These are phyloP conservation scores for Tetracladium marchalianum DNA, from an alignment of 495 filamentous ascomycete species.

Conservation along the genomic window DNA sequence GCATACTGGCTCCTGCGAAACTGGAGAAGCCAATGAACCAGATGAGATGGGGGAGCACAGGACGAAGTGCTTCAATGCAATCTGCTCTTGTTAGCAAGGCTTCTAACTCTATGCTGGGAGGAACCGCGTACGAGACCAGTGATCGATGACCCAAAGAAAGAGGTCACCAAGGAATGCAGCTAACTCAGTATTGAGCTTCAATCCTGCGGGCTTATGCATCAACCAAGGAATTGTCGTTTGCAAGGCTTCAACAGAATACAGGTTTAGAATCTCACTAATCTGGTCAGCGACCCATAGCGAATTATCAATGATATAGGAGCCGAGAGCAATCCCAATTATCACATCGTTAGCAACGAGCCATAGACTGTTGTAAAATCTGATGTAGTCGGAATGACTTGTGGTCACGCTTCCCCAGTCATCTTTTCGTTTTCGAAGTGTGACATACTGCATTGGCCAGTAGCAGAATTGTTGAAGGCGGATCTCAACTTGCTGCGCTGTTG, in stretches of 20 bases:
- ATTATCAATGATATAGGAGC: constrained; percentile 96
- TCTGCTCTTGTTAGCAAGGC: constrained; percentile 33
- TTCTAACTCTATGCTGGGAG: background rate
- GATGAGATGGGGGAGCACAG: constrained; percentile 74
- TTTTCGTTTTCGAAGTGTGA: constrained; percentile 78
- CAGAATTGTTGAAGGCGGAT: constrained; percentile 97
- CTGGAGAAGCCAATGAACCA: constrained; percentile 91
- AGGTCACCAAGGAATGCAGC: constrained; percentile 88
- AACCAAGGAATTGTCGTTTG: constrained; percentile 89
- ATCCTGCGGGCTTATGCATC: constrained; percentile 93
- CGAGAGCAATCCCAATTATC: constrained; percentile 94
- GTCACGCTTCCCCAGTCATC: constrained; percentile 94
- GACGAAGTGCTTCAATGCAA: constrained; percentile 65
- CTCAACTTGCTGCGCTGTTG: constrained; percentile 96
- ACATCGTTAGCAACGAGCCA: constrained; percentile 99
- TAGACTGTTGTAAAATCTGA: constrained; percentile 96
- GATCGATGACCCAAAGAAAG: constrained; percentile 96
- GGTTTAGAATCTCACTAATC: constrained; percentile 66
- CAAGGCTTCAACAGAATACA: constrained; percentile 82
- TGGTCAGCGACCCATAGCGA: constrained; percentile 72
- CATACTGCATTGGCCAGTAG: constrained; percentile 93
- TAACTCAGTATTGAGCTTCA: constrained; percentile 94
- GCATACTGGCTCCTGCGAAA: constrained; percentile 94
- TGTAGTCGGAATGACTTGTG: constrained; percentile 94
- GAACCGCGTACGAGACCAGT: constrained; percentile 66